Conservation (phyloP, 2,329 filamentous ascomycete genomes). For the Cadophora luteo-olivacea region DNA sequence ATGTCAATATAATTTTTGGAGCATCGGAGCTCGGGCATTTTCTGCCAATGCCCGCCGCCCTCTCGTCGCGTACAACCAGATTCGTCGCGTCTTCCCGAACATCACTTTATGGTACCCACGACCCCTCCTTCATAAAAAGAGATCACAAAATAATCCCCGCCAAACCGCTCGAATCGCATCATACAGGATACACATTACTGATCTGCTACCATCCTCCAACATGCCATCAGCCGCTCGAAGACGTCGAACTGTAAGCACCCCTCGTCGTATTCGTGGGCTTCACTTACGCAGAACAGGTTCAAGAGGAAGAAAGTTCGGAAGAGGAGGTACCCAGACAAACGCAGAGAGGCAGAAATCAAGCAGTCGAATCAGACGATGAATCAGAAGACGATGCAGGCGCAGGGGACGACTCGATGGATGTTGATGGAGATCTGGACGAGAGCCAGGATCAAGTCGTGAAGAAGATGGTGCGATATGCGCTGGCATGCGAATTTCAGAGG, state of each 20-base stretch:
- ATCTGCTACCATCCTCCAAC: slow-evolving; percentile 3
- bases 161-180: neutral
- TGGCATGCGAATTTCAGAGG: slow-evolving; percentile 70
- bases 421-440: slow-evolving; percentile 35
- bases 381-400: slow-evolving; percentile 38
- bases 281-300: slow-evolving; percentile 29
- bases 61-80: slow-evolving; percentile 24
- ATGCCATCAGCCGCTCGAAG: slow-evolving; percentile 40
- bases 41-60: slow-evolving; percentile 8
- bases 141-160: no score
- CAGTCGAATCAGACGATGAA: slow-evolving; percentile 38
- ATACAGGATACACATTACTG: neutral
- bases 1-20: slow-evolving; percentile 23
- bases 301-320: slow-evolving; percentile 39
- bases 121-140: neutral
- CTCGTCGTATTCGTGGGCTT: neutral
- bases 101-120: neutral
- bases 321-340: slow-evolving; percentile 37
- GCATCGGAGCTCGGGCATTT: slow-evolving; percentile 21
- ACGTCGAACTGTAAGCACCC: slow-evolving; percentile 35
- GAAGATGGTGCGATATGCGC: slow-evolving; percentile 71
- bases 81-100: slow-evolving; percentile 32
- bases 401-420: slow-evolving; percentile 35
- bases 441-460: slow-evolving; percentile 60
- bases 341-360: slow-evolving; percentile 33